Conservation (phyloP, 306 rosid species). For the Gastrolobium villosum region DNA sequence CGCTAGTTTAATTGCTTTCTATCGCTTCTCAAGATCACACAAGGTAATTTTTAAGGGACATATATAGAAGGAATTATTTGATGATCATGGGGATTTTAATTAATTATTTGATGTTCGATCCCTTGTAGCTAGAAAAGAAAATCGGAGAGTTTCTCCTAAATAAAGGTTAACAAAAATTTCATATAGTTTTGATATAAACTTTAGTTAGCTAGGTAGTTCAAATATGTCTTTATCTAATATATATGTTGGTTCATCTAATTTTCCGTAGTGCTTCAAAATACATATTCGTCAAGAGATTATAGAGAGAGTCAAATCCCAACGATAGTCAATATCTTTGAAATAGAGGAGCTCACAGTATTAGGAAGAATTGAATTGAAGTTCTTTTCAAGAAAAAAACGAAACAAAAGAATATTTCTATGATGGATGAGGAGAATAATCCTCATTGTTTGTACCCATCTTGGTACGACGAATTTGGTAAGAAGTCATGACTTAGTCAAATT, state of each 20-base stretch:
- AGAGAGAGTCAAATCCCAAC: neutral
- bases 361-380: constrained; percentile 4
- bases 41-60: too few species aligned
- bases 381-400: neutral
- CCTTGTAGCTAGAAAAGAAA: neutral
- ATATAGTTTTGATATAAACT: neutral
- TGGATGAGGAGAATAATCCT: constrained; percentile 3
- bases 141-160: neutral
- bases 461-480: constrained; percentile 23
- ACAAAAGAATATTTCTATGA: neutral
- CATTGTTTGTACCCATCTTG: constrained; percentile 8
- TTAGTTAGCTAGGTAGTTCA: neutral
- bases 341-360: neutral
- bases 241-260: constrained; percentile 19
- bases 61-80: too few species aligned
- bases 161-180: neutral
- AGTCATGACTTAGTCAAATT: constrained; percentile 18
- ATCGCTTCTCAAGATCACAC: neutral
- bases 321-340: neutral
- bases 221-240: neutral
- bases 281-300: constrained; percentile 14
- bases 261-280: neutral
- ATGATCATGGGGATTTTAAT: neutral
- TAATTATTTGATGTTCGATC: neutral
- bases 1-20: constrained; percentile 25